These are phyloP conservation scores for Exserohilum turcica DNA, from an alignment of 2,329 filamentous ascomycete species.

Conservation along the genomic window DNA sequence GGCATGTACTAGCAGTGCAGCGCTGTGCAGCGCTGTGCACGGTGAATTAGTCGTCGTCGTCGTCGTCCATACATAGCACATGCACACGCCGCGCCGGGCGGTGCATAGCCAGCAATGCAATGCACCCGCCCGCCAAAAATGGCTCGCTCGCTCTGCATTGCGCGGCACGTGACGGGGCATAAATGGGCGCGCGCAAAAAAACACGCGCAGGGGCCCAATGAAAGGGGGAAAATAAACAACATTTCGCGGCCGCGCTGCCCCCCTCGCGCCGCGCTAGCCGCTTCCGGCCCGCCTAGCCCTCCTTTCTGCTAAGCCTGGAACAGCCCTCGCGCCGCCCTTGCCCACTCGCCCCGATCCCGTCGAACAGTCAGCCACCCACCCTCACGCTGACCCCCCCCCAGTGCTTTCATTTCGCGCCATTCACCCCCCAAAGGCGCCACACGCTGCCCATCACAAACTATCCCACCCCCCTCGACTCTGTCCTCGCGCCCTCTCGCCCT, in stretches of 20 bases:
- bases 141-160: slow-evolving; percentile 19
- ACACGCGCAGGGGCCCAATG: slow-evolving; percentile 15
- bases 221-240: slow-evolving; percentile 23
- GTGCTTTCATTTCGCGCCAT: slow-evolving; percentile 36
- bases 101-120: slow-evolving; percentile 33
- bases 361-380: slow-evolving; percentile 32
- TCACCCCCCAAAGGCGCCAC: slow-evolving; percentile 25
- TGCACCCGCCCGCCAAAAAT: slow-evolving; percentile 6
- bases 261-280: slow-evolving; percentile 6
- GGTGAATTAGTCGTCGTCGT: slow-evolving; percentile 26
- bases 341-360: slow-evolving; percentile 29
- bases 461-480: slow-evolving; percentile 8
- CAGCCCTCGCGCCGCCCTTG: slow-evolving; percentile 28
- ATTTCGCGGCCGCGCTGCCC: slow-evolving; percentile 15
- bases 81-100: not conserved
- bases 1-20: slow-evolving; percentile 4
- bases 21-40: not conserved
- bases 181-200: not conserved
- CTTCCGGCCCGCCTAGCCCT: slow-evolving; percentile 23
- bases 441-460: slow-evolving; percentile 8
- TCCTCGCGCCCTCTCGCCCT: no score
- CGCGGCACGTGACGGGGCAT: slow-evolving; percentile 26
- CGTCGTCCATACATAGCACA: slow-evolving; percentile 24
- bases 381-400: slow-evolving; percentile 4
- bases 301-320: slow-evolving; percentile 24